Conservation (phyloP, 345 rosid species). For the Rhizophora mangle region DNA sequence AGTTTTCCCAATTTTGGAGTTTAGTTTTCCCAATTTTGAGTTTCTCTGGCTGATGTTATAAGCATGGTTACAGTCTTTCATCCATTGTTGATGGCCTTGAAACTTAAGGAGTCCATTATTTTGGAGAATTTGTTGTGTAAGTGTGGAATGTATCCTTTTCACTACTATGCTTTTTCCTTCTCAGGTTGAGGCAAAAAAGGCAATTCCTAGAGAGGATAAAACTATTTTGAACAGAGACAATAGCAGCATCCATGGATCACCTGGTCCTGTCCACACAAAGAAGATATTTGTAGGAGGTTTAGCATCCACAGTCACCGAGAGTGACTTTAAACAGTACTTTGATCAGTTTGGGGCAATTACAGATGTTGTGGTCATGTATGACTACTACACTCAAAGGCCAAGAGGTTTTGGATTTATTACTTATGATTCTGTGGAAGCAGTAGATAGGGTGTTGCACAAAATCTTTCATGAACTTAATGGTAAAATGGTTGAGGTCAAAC, state of each 20-base stretch:
- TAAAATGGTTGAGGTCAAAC: conserved; percentile 95
- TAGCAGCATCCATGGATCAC: conserved; percentile 55
- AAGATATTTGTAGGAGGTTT: conserved; percentile 97
- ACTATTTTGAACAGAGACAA: conserved; percentile 49
- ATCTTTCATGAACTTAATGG: conserved; percentile 85
- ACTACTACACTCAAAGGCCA: conserved; percentile 89
- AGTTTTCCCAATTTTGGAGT: too few species aligned
- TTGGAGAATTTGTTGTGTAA: not conserved
- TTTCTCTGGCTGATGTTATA: too few species aligned
- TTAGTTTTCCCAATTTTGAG: too few species aligned
- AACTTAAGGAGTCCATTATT: not conserved
- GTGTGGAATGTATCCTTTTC: conserved; percentile 8
- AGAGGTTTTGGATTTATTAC: conserved; percentile 94
- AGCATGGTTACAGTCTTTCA: not conserved
- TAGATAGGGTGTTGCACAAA: conserved; percentile 67
- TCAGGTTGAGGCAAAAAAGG: conserved; percentile 99
- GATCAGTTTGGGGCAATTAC: conserved; percentile 80
- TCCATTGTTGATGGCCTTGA: conserved; percentile 3
- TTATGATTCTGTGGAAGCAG: conserved; percentile 80
- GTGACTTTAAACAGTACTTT: conserved; percentile 76
- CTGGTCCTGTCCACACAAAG: conserved; percentile 60
- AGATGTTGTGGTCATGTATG: conserved; percentile 93
- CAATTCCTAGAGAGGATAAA: conserved; percentile 89
- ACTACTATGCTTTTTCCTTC: conserved; percentile 13
- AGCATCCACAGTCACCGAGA: conserved; percentile 75